Evolutionary conservation across 441 rosid genomes (phyloP).

Genomic region (Arabidopsis lyrata): DNA sequence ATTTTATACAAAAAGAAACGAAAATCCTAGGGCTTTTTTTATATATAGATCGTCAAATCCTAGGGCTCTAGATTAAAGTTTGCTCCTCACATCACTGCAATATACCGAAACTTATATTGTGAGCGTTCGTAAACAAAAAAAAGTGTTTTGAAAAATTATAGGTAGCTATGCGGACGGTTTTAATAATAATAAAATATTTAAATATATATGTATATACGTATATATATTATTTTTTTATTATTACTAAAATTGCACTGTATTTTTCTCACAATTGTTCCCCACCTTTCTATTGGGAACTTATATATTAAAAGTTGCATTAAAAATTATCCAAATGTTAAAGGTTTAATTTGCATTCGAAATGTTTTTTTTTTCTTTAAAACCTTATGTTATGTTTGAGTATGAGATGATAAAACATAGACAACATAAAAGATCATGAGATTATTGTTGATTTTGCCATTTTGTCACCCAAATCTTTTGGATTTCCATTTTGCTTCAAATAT

Average conservation of each 20-base stretch:
- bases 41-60: neutral
- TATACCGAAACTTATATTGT: neutral
- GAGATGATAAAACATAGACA: neutral
- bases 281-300: no score
- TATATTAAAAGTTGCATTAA: no score
- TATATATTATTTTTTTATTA: neutral
- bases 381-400: neutral
- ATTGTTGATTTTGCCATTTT: no score
- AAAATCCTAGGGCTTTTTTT: neutral
- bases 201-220: neutral
- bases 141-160: neutral
- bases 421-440: no score
- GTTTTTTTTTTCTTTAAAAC: neutral
- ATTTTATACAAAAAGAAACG: neutral
- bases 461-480: no score
- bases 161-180: neutral
- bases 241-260: no score
- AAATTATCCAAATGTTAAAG: neutral
- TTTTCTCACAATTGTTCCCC: no score
- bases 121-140: neutral
- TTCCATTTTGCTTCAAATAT: no score
- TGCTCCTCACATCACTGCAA: neutral
- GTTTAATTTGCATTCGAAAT: neutral
- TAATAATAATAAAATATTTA: no score
- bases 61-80: neutral